Base-by-base conservation (phyloP, 768 basidiomycete species). In the Botryobasidium botryosum region DNA sequence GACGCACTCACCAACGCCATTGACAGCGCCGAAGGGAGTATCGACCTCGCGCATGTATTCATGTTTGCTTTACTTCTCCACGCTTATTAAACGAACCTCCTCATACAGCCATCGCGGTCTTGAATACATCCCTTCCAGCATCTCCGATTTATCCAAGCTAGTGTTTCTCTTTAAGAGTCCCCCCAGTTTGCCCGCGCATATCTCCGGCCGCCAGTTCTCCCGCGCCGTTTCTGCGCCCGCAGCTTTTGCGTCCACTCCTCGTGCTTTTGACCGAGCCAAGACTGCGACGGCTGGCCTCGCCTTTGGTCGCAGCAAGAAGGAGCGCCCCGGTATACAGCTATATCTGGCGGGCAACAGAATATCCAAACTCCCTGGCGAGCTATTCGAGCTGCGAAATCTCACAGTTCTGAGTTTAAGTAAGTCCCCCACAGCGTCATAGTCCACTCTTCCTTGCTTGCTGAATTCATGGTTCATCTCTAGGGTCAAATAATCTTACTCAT, bases 371-470 rank as follows among this genome's bases (percentile, higher is more conserved):
- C 81, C 81, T 3, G 52, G 55, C 1, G 69, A 75, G 48, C 56
- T 85, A 3, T 78, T 80, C 54, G 57, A 56, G 2, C 56, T 83
- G 31, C 57, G 68, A 2, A 68, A 71, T 40, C 56, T 83, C 35
- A 76, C 74, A 1, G 66, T 80, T 2, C 63, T 85, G 0, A 72
- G 69, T 43, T 57, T 84, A 27, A 67, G 81, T 83, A 53, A 40
- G 78, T 69, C 3, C 5, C 45, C 27, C 37, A 23, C 13, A 31
- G 41, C 38, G 29, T n/a, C 52, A 18, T 17, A 5, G 17, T 42
- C 43, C 26, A 25, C 24, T 21, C 25, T 27, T 45, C 23, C 23
- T 29, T n/a, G n/a, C n/a, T n/a, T n/a, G n/a, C n/a, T 35, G 33
- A 13, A 31, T 27, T 24, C 40, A 13, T 49, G n/a, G n/a, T 18